phyloP scores from a whole-genome alignment of 1,139 yeast species.

The Yamadazyma trypodendri region DNA sequence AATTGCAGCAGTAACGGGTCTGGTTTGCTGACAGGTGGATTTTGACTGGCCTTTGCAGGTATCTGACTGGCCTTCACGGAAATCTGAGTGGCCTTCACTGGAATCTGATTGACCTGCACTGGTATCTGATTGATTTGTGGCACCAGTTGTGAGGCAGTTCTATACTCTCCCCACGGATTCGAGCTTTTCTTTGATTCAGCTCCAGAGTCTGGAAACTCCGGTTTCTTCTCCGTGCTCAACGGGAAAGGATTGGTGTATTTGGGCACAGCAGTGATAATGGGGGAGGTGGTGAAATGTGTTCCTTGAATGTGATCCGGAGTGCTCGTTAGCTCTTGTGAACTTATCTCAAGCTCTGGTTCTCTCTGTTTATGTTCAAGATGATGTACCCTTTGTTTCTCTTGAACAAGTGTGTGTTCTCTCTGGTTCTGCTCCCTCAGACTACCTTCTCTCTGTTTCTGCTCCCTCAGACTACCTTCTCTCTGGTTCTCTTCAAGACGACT shows the following conservation, averaged over 20 bases:
- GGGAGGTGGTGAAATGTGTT: neutral
- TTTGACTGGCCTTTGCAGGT: too few species aligned
- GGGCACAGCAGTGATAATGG: neutral
- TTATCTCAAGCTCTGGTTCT: too few species aligned
- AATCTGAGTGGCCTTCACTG: too few species aligned
- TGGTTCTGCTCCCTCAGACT: neutral
- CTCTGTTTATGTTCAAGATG: too few species aligned
- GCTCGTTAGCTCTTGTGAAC: too few species aligned
- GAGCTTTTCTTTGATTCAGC: constrained; percentile 13
- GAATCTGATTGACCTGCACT: too few species aligned
- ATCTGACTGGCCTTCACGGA: too few species aligned
- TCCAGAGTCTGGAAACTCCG: neutral
- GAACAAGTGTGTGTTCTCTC: too few species aligned
- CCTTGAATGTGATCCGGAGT: too few species aligned
- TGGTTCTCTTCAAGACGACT: neutral
- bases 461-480: neutral
- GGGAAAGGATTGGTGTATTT: constrained; percentile 12
- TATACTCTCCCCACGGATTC: constrained; percentile 30
- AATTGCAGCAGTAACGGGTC: constrained; percentile 4
- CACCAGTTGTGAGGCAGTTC: constrained; percentile 4
- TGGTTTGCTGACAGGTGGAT: neutral
- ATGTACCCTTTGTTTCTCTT: too few species aligned
- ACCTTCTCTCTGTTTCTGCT: neutral
- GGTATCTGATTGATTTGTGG: neutral
- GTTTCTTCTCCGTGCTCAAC: neutral